Percentiles rank a stretch among this genome's conserved stretches.
These are phyloP conservation scores for Mesembryanthemum crystallinum DNA, from an alignment of 148 eudicot genomes.

Conservation along the genomic window DNA sequence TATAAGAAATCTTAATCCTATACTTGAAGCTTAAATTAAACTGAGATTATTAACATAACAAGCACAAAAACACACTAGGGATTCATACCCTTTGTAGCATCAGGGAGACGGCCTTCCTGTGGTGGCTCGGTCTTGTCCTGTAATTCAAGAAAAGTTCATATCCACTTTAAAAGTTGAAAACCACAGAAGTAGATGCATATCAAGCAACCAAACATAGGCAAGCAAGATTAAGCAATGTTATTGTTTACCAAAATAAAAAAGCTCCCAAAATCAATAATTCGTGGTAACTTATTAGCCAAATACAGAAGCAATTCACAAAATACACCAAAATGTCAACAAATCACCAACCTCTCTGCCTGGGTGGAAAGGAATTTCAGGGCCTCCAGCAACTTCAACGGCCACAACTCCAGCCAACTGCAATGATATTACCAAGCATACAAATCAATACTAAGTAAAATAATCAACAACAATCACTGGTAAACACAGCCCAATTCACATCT, in stretches of 20 bases:
- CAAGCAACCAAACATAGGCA: background rate
- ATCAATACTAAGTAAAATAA: background rate
- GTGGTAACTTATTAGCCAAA: background rate
- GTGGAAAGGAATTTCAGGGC: slow-evolving; percentile 95
- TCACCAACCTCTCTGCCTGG: slow-evolving; percentile 80
- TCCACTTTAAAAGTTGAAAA: background rate
- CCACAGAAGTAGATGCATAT: background rate
- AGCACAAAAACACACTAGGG: background rate
- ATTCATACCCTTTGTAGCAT: slow-evolving; percentile 74
- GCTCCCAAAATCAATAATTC: background rate
- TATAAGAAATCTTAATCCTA: background rate
- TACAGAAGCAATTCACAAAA: background rate
- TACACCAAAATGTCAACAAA: background rate
- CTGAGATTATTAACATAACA: too few species aligned
- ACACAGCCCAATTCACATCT: background rate
- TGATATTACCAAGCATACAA: background rate
- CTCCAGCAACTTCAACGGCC: slow-evolving; percentile 92
- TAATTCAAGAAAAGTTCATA: background rate
- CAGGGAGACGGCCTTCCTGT: slow-evolving; percentile 89
- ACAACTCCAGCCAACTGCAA: slow-evolving; percentile 86
- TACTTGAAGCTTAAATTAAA: background rate
- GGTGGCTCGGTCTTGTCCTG: slow-evolving; percentile 91
- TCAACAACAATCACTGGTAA: background rate
- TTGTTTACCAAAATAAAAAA: too few species aligned
- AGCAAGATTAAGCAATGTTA: background rate